Evolutionary conservation across 805 yeast genomes (phyloP), one percentile per base, ranked within the genome.

Genomic region (Wickerhamomyces silvicola): DNA sequence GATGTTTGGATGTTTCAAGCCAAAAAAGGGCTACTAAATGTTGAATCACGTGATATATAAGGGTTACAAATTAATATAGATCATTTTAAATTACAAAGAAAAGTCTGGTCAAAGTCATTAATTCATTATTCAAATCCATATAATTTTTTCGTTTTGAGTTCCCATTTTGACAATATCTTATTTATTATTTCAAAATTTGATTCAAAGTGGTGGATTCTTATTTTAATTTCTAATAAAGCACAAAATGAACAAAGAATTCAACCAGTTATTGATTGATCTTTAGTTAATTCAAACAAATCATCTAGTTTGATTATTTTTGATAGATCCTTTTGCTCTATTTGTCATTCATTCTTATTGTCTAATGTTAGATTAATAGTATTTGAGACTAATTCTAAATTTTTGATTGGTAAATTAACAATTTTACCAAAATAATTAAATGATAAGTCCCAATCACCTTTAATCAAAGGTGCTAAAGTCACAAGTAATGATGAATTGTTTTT

Each of bases 161-260:
- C 20, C 64, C 63, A 60, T 18, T 48, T 35, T 11, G 31, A 14
- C 18, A 45, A 31, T 29, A 48, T 21, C 21, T 22, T 18, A n/a
- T 31, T 21, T 15, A 37, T 27, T 2, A 24, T 28, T 18, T 46
- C 41, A 13, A 27, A 33, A n/a, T 22, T 24, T 3, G 10, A 21
- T 6, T 18, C 30, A 13, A 36, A 47, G 8, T 26, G 18, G 15
- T 27, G 28, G 13, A 31, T 36, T 30, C 52, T 38, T 25, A 39
- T 26, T 13, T 27, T 34, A 21, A 42, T 38, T 30, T 62, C 66
- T 25, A 52, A 49, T n/a, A 35, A 33, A 1, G 51, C 60, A 42
- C 65, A 62, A 24, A 60, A 32, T 11, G 56, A 50, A 39, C 63
- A 57, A 6, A 59, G 35, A 8, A 56, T 57, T 25, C 63, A 47